These are phyloP conservation scores for Penicillium aurantiogriseum DNA, from an alignment of 2,329 filamentous ascomycete genomes.

Conservation along the genomic window DNA sequence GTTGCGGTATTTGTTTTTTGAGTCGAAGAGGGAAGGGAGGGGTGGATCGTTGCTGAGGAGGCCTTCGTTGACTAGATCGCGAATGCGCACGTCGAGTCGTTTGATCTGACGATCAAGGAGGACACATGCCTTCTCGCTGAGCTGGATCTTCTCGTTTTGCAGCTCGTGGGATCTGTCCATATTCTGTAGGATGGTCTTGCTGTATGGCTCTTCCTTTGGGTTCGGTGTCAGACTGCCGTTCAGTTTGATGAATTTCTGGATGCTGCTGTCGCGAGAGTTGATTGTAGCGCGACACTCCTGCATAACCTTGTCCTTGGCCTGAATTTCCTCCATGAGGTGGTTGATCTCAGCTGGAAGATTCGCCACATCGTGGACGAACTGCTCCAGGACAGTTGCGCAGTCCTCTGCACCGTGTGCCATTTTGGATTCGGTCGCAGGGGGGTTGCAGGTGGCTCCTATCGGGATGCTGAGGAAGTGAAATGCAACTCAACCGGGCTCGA, in stretches of 20 bases:
- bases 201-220: slow-evolving; percentile 63
- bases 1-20: slow-evolving; percentile 43
- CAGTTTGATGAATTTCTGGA: slow-evolving; percentile 65
- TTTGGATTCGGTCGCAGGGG: slow-evolving; percentile 6
- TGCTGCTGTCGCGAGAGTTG: slow-evolving; percentile 56
- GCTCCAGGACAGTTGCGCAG: slow-evolving; percentile 62
- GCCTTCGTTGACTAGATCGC: slow-evolving; percentile 59
- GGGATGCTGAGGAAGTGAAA: neutral
- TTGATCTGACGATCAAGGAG: slow-evolving; percentile 64
- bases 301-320: slow-evolving; percentile 63
- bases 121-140: slow-evolving; percentile 59
- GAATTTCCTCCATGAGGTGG: slow-evolving; percentile 65
- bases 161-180: slow-evolving; percentile 57
- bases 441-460: neutral
- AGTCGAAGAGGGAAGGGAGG: slow-evolving; percentile 59
- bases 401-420: slow-evolving; percentile 57
- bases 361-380: slow-evolving; percentile 63
- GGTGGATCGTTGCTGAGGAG: slow-evolving; percentile 59
- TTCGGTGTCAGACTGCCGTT: slow-evolving; percentile 62
- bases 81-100: slow-evolving; percentile 60
- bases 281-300: slow-evolving; percentile 58
- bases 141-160: slow-evolving; percentile 61
- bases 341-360: slow-evolving; percentile 64
- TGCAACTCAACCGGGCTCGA: neutral
- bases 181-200: slow-evolving; percentile 56